Base-by-base conservation (phyloP, 805 yeast genomes). In the Ogataea pilisensis region DNA sequence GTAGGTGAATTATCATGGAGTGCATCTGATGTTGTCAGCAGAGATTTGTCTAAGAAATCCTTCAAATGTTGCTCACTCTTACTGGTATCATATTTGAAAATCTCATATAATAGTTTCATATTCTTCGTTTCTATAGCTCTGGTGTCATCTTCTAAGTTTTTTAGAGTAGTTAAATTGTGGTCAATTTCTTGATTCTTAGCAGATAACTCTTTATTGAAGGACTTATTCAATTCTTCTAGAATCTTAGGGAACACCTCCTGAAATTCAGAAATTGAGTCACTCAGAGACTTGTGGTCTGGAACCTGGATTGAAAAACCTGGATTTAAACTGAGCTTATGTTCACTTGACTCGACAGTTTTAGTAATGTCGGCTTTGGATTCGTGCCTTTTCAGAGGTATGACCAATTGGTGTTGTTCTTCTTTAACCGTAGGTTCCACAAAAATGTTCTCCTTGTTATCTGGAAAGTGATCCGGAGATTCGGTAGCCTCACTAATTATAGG, bases 141-240 rank as follows among this genome's bases (percentile, higher is more conserved):
- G 13, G 70, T 62, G 22, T 73, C 73, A 25, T 63, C 53, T 34
- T 67, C 64, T 44, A 75, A 56, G 25, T 63, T 68, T 16, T 57
- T 58, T 14, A 74, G 54, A 16, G 77, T 63, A 28, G 60, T 55
- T 16, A 67, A 58, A 18, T 76, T 78, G 50, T 78, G 78, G 20
- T 62, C 62, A 28, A 70, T 58, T 43, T 78, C 82, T 17, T 73
- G 66, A 32, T 75, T 77, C 57, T 80, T 80, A 35, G 70, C 71
- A 8, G 45, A 45, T 13, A 65, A 32, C 32, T 60, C 65, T 12
- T 38, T 45, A 12, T 40, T 50, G 34, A 59, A 50, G 2, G 58
- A 44, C 8, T 48, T 53, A 34, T 48, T 53, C 22, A 61, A 41
- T 8, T 48, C 39, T 5, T 40, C 39, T 19, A 61, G 34, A 14